phyloP scores from a whole-genome alignment of 2,329 filamentous ascomycete genomes.

The Colletotrichum nymphaeae region DNA sequence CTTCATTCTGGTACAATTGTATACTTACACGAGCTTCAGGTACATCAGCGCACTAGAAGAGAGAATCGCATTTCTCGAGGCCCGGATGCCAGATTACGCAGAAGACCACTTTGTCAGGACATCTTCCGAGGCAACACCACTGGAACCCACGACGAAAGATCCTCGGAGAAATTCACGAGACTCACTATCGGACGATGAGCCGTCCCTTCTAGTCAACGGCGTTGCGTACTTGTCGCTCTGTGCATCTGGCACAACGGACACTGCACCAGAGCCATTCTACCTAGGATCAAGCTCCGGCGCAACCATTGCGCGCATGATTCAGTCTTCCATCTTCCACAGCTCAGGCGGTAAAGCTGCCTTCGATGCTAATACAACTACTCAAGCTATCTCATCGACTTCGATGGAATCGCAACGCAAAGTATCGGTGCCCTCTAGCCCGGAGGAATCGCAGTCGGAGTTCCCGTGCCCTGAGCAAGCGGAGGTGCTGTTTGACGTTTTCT shows the following conservation, averaged over 20 bases:
- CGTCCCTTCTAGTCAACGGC: slow-evolving; percentile 39
- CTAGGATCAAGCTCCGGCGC: slow-evolving; percentile 42
- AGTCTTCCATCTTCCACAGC: slow-evolving; percentile 40
- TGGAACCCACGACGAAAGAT: not conserved
- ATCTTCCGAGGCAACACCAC: not conserved
- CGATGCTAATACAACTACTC: not conserved
- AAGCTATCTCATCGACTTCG: slow-evolving; percentile 6
- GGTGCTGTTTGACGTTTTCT: slow-evolving; percentile 41
- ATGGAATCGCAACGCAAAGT: not conserved
- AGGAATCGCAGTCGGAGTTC: slow-evolving; percentile 34
- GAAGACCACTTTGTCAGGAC: slow-evolving; percentile 40
- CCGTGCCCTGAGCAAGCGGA: slow-evolving; percentile 34
- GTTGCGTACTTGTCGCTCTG: slow-evolving; percentile 41
- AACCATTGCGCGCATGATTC: slow-evolving; percentile 42
- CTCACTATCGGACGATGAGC: slow-evolving; percentile 37
- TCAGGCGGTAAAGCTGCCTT: slow-evolving; percentile 24
- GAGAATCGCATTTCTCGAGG: slow-evolving; percentile 44
- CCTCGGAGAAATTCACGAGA: slow-evolving; percentile 13
- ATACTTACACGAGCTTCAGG: slow-evolving; percentile 15
- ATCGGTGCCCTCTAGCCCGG: slow-evolving; percentile 18
- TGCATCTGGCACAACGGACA: slow-evolving; percentile 40
- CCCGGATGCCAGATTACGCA: slow-evolving; percentile 40
- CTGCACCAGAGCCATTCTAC: slow-evolving; percentile 41
- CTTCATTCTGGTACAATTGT: not conserved
- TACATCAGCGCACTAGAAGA: slow-evolving; percentile 44